Percentiles rank a stretch among this genome's conserved stretches.
Conservation (phyloP, 306 rosid species). For the Sicyos edulis region DNA sequence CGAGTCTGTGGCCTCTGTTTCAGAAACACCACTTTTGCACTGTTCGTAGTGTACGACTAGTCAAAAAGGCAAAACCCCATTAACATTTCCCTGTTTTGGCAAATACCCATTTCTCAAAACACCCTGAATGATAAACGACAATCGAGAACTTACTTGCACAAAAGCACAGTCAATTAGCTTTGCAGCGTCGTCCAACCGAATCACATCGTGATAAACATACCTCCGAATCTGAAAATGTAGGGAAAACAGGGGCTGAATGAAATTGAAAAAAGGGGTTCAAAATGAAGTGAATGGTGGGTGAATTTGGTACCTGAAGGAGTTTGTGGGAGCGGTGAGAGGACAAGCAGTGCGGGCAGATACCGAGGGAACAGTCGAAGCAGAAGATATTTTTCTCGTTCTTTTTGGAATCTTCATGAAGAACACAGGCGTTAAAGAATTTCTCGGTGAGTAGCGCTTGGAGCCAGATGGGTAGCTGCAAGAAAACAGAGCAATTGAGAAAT, state of each 20-base stretch:
- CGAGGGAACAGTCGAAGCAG: conserved; percentile 82
- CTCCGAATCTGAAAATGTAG: conserved; percentile 59
- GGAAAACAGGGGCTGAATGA: too few species aligned
- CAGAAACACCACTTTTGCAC: conserved; percentile 84
- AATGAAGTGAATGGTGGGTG: too few species aligned
- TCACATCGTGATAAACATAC: conserved; percentile 72
- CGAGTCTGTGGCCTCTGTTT: conserved; percentile 66
- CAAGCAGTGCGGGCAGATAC: conserved; percentile 86
- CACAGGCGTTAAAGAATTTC: conserved; percentile 91
- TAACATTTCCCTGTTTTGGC: neutral
- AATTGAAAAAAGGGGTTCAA: too few species aligned
- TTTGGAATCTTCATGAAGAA: conserved; percentile 70
- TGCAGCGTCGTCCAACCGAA: conserved; percentile 69
- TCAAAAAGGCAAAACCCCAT: neutral
- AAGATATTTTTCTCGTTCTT: conserved; percentile 87
- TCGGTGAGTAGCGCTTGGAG: conserved; percentile 58
- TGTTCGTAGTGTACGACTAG: conserved; percentile 80
- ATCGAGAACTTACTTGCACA: conserved; percentile 59
- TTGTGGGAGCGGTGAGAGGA: conserved; percentile 69
- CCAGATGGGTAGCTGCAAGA: conserved; percentile 56
- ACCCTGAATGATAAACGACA: neutral
- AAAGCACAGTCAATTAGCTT: conserved; percentile 64
- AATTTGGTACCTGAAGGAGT: conserved; percentile 55
- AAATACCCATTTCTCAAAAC: neutral
- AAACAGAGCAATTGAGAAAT: neutral